phyloP scores from a whole-genome alignment of 495 filamentous ascomycete genomes.

The Entonaema liquescens region DNA sequence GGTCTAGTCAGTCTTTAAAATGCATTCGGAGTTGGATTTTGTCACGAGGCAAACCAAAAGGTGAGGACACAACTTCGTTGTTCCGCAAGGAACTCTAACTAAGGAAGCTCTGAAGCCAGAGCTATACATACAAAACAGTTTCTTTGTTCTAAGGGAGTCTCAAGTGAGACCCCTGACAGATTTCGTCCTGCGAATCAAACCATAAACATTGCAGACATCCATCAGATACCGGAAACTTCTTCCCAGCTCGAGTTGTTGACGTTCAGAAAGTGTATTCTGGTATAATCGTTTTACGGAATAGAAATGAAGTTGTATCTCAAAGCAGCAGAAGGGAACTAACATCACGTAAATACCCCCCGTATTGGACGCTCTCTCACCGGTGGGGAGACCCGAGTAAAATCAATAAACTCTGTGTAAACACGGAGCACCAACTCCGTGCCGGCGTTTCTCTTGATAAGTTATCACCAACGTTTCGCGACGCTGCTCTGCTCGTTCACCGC shows the following conservation, averaged over 20 bases:
- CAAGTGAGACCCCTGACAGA: too few species aligned
- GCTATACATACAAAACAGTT: too few species aligned
- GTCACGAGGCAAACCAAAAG: too few species aligned
- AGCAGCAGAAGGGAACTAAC: background rate
- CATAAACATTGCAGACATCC: background rate
- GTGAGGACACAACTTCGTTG: too few species aligned
- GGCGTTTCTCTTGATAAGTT: background rate
- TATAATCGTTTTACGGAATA: background rate
- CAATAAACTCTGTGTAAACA: background rate
- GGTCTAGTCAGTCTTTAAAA: background rate
- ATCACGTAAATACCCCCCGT: background rate
- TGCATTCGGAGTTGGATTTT: too few species aligned
- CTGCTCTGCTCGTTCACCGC: background rate
- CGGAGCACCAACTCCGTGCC: background rate
- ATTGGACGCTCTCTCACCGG: constrained; percentile 8
- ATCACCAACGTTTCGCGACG: background rate
- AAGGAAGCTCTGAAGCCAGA: too few species aligned
- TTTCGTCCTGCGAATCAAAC: background rate
- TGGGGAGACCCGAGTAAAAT: background rate
- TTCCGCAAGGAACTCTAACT: too few species aligned
- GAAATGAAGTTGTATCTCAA: background rate
- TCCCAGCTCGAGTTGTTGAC: background rate
- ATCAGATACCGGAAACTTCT: background rate
- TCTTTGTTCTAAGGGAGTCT: too few species aligned
- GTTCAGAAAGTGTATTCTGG: background rate